Percentiles rank a stretch among this genome's conserved stretches.
Evolutionary conservation across 345 rosid species (phyloP).

Genomic region (Isatis tinctoria): DNA sequence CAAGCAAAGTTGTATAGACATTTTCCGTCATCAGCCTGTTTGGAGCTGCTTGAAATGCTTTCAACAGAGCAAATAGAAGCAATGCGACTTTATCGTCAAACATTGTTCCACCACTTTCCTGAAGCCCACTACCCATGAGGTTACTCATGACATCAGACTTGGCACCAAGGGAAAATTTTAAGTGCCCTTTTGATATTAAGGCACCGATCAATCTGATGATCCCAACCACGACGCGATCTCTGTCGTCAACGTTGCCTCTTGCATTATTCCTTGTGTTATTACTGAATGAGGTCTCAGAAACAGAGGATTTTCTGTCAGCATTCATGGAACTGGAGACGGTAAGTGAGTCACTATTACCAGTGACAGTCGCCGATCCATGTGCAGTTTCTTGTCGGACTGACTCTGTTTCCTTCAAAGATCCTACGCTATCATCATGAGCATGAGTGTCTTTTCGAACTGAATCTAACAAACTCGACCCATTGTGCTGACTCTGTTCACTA

Average conservation of each 20-base stretch:
- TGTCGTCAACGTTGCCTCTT: conserved; percentile 62
- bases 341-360: conserved; percentile 31
- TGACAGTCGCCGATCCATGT: conserved; percentile 33
- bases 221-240: conserved; percentile 75
- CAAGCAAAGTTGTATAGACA: conserved; percentile 78
- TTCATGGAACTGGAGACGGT: conserved; percentile 37
- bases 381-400: conserved; percentile 35
- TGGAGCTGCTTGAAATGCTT: conserved; percentile 91
- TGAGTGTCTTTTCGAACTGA: conserved; percentile 31
- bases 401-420: conserved; percentile 35
- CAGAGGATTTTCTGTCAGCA: conserved; percentile 52
- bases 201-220: conserved; percentile 83
- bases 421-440: conserved; percentile 33
- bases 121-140: conserved; percentile 55
- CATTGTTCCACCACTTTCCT: conserved; percentile 77
- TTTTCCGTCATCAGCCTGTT: conserved; percentile 75
- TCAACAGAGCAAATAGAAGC: conserved; percentile 79
- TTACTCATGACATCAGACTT: conserved; percentile 54
- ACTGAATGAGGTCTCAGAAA: conserved; percentile 42
- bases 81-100: conserved; percentile 91
- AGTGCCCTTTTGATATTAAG: conserved; percentile 64
- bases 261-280: conserved; percentile 68
- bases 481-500: conserved; percentile 35
- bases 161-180: conserved; percentile 49
- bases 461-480: conserved; percentile 35